A percentile compares a stretch with the other conserved stretches of the same genome.
Evolutionary conservation across 2,329 filamentous ascomycete genomes (phyloP).

Genomic region (Cytospora paraplurivora): DNA sequence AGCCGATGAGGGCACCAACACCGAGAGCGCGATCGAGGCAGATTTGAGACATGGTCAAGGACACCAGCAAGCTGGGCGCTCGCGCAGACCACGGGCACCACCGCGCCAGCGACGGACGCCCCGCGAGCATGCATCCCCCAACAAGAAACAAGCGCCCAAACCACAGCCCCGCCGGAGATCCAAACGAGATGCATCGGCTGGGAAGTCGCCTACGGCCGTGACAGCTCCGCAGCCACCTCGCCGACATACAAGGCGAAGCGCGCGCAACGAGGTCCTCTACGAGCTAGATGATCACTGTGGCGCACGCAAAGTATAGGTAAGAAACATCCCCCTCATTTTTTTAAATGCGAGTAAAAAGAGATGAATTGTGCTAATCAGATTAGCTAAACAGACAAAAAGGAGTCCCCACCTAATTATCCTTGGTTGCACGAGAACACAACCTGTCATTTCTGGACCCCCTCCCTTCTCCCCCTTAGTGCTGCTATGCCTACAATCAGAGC

Average conservation of each 20-base stretch:
- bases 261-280: slow-evolving; percentile 3
- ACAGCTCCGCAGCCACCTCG: background rate
- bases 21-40: background rate
- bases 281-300: background rate
- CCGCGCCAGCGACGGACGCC: background rate
- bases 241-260: slow-evolving; percentile 4
- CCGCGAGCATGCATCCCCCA: slow-evolving; percentile 2
- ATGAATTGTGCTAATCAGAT: background rate
- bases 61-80: background rate
- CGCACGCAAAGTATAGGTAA: background rate
- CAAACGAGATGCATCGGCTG: background rate
- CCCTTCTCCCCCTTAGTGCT: background rate
- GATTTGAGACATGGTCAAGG: background rate
- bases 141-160: background rate
- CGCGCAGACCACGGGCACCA: slow-evolving; percentile 2
- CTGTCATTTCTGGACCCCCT: background rate
- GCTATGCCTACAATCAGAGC: background rate
- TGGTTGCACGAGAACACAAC: background rate
- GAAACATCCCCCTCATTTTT: background rate
- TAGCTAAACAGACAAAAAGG: background rate
- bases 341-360: background rate
- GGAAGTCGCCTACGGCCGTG: background rate
- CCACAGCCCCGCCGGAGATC: slow-evolving; percentile 1
- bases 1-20: background rate
- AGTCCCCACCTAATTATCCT: background rate